Evolutionary conservation across 371 early-diverging fungal genomes (phyloP).

Genomic region (Mucor piriformis): DNA sequence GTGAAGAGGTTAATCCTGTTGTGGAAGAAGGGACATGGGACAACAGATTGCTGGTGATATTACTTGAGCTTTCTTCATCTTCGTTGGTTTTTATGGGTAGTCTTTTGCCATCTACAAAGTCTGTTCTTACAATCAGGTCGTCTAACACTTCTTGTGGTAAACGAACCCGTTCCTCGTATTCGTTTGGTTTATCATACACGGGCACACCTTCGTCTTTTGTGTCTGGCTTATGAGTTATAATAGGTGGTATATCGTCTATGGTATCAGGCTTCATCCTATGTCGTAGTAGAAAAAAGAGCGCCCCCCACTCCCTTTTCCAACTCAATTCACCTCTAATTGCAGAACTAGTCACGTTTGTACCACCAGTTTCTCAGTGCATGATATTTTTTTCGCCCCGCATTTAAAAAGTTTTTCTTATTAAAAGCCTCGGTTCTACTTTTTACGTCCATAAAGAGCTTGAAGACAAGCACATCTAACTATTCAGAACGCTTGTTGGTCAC

Average conservation of each 20-base stretch:
- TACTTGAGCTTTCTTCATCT: constrained; percentile 7
- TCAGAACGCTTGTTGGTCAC: no score
- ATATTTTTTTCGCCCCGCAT: no score
- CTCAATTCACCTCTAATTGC: no score
- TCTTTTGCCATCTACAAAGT: constrained; percentile 30
- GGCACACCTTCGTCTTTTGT: constrained; percentile 13
- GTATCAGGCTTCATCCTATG: constrained; percentile 31
- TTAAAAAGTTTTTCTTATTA: no score
- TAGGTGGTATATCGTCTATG: constrained; percentile 3
- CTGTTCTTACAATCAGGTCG: constrained; percentile 25
- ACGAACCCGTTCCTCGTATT: constrained; percentile 21
- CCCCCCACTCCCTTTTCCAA: no score
- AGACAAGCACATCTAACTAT: no score
- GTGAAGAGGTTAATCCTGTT: constrained; percentile 9
- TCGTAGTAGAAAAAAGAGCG: not conserved
- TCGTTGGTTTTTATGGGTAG: constrained; percentile 23
- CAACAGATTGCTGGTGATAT: constrained; percentile 6
- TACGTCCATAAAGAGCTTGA: no score
- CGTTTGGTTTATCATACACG: constrained; percentile 27
- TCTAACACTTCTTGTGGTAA: constrained; percentile 29
- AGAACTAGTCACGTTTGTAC: no score
- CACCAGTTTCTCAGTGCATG: no score
- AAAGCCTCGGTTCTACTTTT: no score
- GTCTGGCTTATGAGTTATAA: constrained; percentile 23
- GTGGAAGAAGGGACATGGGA: constrained; percentile 20